Percentiles rank a stretch among this genome's conserved stretches.
Evolutionary conservation across 1,139 yeast genomes (phyloP).

Genomic region (Lodderomyces oxycetoniae): DNA sequence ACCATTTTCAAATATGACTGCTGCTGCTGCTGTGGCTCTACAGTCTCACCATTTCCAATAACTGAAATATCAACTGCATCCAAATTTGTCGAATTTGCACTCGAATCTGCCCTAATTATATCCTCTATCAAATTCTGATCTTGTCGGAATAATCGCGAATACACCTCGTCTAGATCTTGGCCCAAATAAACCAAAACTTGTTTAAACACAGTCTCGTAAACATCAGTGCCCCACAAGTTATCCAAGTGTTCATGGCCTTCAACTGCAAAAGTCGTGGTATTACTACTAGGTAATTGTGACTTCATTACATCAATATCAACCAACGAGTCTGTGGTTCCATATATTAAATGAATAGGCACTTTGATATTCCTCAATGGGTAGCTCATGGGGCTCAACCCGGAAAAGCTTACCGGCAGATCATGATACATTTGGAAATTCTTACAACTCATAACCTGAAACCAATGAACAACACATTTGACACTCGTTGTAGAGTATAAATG

Average conservation of each 20-base stretch:
- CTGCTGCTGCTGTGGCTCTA: conserved; percentile 1
- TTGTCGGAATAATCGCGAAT: conserved; percentile 9
- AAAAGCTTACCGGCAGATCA: conserved; percentile 38
- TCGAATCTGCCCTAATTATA: conserved; percentile 6
- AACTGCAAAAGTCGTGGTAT: conserved; percentile 44
- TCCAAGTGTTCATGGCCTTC: conserved; percentile 80
- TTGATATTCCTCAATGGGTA: conserved; percentile 54
- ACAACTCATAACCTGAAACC: conserved; percentile 90
- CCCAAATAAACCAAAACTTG: conserved; percentile 46
- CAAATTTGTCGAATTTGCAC: neutral
- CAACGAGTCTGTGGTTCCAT: conserved; percentile 76
- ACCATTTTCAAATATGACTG: conserved; percentile 2
- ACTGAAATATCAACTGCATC: too few relatives aligned
- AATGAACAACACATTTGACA: conserved; percentile 88
- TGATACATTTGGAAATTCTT: conserved; percentile 85
- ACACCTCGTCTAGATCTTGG: conserved; percentile 16
- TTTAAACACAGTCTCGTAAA: conserved; percentile 39
- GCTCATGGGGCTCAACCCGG: conserved; percentile 37
- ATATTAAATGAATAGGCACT: conserved; percentile 69
- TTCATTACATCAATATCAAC: conserved; percentile 79
- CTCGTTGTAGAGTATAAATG: conserved; percentile 88
- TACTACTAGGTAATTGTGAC: conserved; percentile 41
- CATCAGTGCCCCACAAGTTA: conserved; percentile 79
- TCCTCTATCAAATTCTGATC: conserved; percentile 12
- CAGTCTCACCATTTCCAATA: neutral